A percentile compares a stretch with the other conserved stretches of the same genome.
Conservation (phyloP, 495 filamentous ascomycete species). For the Talaromyces nanjingensis region DNA sequence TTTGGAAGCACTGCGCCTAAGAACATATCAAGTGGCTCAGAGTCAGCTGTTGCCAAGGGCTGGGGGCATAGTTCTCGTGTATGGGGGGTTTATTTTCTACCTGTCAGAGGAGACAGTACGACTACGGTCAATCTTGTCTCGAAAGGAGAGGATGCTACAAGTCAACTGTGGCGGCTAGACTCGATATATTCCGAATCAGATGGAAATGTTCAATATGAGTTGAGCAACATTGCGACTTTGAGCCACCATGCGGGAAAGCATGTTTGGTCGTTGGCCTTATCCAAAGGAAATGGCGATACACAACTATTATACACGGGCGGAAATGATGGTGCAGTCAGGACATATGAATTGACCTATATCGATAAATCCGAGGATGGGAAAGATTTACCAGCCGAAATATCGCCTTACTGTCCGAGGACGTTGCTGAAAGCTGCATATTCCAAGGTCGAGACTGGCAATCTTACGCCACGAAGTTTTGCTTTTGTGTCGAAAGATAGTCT, state of each 20-base stretch:
- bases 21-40: conserved; percentile 18
- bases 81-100: conserved; percentile 71
- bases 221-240: conserved; percentile 46
- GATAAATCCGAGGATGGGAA: neutral
- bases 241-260: conserved; percentile 77
- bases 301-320: conserved; percentile 68
- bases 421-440: conserved; percentile 18
- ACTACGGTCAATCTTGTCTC: conserved; percentile 50
- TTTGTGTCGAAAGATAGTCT: conserved; percentile 54
- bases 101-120: conserved; percentile 14
- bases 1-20: conserved; percentile 23
- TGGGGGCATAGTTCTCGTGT: conserved; percentile 88
- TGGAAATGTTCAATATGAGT: conserved; percentile 22
- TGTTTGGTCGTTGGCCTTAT: conserved; percentile 69
- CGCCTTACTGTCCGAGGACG: conserved; percentile 1
- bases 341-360: conserved; percentile 13
- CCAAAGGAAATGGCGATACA: conserved; percentile 14
- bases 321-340: conserved; percentile 63
- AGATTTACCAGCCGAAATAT: neutral
- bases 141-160: conserved; percentile 71
- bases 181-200: conserved; percentile 17
- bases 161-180: conserved; percentile 60
- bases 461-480: conserved; percentile 51
- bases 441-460: conserved; percentile 12
- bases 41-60: conserved; percentile 49